Conservation (phyloP, 2,329 filamentous ascomycete genomes). For the Fusarium sp. region DNA sequence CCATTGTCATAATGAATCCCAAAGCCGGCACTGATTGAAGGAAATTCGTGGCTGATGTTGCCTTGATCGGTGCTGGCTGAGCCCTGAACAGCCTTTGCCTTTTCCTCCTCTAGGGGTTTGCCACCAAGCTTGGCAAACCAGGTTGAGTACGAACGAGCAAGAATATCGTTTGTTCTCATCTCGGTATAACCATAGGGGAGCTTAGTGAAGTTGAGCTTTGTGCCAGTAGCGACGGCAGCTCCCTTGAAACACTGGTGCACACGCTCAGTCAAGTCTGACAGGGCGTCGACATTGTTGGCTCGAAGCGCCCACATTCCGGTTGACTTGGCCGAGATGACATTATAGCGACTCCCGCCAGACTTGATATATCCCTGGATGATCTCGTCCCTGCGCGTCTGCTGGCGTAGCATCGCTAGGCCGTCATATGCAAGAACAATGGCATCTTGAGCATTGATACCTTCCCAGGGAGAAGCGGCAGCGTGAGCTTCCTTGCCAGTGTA, state of each 20-base stretch:
- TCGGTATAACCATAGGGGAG: neutral
- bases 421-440: neutral
- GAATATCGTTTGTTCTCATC: neutral
- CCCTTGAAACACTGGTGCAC: neutral
- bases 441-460: neutral
- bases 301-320: neutral
- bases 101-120: neutral
- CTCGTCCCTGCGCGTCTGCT: neutral
- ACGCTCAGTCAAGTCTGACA: neutral
- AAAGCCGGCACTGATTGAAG: neutral
- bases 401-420: neutral
- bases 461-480: neutral
- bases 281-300: neutral
- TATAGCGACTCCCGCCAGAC: neutral
- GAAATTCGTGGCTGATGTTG: neutral
- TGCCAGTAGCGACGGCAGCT: neutral
- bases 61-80: neutral
- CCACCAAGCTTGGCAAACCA: neutral
- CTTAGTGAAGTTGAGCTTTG: neutral
- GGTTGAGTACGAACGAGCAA: neutral
- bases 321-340: neutral
- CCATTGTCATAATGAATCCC: neutral
- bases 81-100: neutral
- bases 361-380: neutral
- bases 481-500: neutral